Evolutionary conservation across 2,329 filamentous ascomycete genomes (phyloP).

Genomic region (Coleophoma cylindrospora): DNA sequence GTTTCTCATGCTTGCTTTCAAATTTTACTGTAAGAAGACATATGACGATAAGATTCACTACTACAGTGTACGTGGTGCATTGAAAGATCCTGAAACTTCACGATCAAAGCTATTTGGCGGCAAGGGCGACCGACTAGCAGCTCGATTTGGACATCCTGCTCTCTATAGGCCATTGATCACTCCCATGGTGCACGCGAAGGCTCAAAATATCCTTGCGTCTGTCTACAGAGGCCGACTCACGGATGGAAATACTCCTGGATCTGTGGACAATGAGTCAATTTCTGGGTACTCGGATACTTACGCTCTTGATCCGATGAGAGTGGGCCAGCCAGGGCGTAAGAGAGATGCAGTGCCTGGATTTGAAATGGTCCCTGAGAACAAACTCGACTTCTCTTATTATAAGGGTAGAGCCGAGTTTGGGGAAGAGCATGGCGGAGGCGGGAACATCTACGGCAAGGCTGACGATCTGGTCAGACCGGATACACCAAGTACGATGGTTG

Average conservation of each 20-base stretch:
- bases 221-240: constrained; percentile 78
- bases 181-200: constrained; percentile 91
- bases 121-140: constrained; percentile 65
- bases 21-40: constrained; percentile 69
- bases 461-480: constrained; percentile 44
- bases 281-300: constrained; percentile 81
- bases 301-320: constrained; percentile 70
- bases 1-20: constrained; percentile 76
- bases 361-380: constrained; percentile 85
- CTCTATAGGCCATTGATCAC: constrained; percentile 86
- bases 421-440: constrained; percentile 78
- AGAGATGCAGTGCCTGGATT: constrained; percentile 58
- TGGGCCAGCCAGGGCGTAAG: constrained; percentile 38
- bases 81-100: constrained; percentile 37
- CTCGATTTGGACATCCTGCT: constrained; percentile 84
- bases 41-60: constrained; percentile 81
- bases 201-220: constrained; percentile 78
- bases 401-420: constrained; percentile 86
- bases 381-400: constrained; percentile 83
- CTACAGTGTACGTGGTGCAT: constrained; percentile 63
- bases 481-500: constrained; percentile 18
- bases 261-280: constrained; percentile 49
- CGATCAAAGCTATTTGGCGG: constrained; percentile 43
- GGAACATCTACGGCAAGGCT: constrained; percentile 52
- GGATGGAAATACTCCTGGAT: constrained; percentile 57